phyloP scores from a whole-genome alignment of 345 rosid genomes.

The Mangifera indica region DNA sequence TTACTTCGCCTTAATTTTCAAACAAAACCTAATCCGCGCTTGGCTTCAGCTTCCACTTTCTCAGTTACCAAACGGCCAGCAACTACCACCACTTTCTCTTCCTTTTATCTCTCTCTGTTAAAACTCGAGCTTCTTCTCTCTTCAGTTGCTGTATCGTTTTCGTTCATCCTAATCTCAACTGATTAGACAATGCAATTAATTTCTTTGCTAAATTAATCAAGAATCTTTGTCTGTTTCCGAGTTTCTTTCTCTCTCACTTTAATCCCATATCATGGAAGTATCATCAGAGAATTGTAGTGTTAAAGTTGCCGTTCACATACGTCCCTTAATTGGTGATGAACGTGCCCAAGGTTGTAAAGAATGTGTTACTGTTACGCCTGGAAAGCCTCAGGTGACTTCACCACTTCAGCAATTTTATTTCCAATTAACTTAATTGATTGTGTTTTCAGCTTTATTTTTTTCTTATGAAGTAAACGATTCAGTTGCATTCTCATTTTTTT shows the following conservation, averaged over 20 bases:
- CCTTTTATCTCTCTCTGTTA: background rate
- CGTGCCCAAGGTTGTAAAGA: conserved; percentile 69
- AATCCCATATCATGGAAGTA: conserved; percentile 25
- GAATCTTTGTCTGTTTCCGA: conserved; percentile 15
- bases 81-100: conserved; percentile 8
- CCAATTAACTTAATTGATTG: background rate
- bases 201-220: conserved; percentile 19
- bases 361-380: conserved; percentile 60
- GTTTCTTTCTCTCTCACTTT: background rate
- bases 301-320: conserved; percentile 71
- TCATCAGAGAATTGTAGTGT: conserved; percentile 57
- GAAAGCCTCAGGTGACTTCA: conserved; percentile 66
- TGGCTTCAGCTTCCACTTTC: conserved; percentile 5
- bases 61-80: background rate
- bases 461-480: background rate
- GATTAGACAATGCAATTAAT: conserved; percentile 19
- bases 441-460: background rate
- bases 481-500: background rate
- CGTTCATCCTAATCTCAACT: conserved; percentile 25
- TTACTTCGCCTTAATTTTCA: conserved; percentile 16
- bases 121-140: background rate
- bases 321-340: conserved; percentile 78
- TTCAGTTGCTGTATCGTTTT: conserved; percentile 18
- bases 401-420: background rate
- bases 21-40: conserved; percentile 12